Conservation (phyloP, 371 early-diverging fungal genomes). For the Syncephalis fuscata region DNA sequence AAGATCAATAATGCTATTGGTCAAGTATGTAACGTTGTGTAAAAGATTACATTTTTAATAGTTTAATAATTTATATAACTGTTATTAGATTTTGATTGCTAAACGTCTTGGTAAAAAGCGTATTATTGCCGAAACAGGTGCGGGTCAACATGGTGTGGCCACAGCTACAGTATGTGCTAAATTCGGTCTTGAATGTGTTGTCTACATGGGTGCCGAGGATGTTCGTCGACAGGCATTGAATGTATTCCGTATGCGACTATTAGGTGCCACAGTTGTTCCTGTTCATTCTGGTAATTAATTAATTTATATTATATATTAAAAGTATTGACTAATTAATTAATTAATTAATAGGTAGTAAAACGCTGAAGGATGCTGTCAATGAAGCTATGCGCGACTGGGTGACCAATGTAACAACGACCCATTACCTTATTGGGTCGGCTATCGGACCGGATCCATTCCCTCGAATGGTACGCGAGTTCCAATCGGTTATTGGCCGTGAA, state of each 20-base stretch:
- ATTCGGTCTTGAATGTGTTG: constrained; percentile 84
- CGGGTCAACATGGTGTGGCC: constrained; percentile 97
- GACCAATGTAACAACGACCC: constrained; percentile 81
- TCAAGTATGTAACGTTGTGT: constrained; percentile 22
- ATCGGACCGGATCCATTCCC: constrained; percentile 95
- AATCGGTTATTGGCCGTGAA: constrained; percentile 82
- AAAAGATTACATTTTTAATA: not conserved
- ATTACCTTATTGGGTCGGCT: constrained; percentile 92
- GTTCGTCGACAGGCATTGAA: constrained; percentile 86
- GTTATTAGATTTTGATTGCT: constrained; percentile 52
- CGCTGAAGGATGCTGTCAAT: constrained; percentile 95
- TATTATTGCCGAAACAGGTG: constrained; percentile 97
- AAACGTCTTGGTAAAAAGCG: constrained; percentile 88
- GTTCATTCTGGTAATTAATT: constrained; percentile 34
- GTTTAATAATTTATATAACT: constrained; percentile 2
- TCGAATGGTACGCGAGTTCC: constrained; percentile 89
- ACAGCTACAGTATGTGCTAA: constrained; percentile 97
- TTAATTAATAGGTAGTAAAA: constrained; percentile 35
- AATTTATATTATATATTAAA: not conserved
- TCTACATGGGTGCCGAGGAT: constrained; percentile 97
- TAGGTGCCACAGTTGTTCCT: constrained; percentile 86
- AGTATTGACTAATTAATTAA: constrained; percentile 3
- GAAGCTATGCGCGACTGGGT: constrained; percentile 98
- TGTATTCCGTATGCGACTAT: constrained; percentile 87
- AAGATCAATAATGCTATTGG: constrained; percentile 97